Evolutionary conservation across 768 basidiomycete species (phyloP).

Genomic region (Cubamyces lactineus): DNA sequence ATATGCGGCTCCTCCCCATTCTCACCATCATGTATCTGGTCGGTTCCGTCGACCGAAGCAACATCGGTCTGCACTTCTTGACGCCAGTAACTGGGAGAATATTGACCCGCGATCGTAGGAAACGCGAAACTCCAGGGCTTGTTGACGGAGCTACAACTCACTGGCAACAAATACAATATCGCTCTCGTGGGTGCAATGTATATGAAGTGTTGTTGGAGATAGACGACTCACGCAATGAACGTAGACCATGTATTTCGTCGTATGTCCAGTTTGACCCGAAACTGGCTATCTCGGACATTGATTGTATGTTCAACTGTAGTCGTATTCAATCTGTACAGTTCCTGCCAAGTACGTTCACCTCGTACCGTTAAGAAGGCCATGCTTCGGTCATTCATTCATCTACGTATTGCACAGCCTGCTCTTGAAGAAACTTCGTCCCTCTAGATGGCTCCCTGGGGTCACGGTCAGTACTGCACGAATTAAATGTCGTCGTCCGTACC

Average conservation of each 20-base stretch:
- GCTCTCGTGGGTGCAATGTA: slow-evolving; percentile 49
- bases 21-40: slow-evolving; percentile 34
- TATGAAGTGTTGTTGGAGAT: background rate
- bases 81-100: background rate
- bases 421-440: slow-evolving; percentile 64
- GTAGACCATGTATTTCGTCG: slow-evolving; percentile 72
- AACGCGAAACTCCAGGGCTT: slow-evolving; percentile 47
- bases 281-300: background rate
- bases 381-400: background rate
- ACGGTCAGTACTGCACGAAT: slow-evolving; percentile 43
- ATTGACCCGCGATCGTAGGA: slow-evolving; percentile 8
- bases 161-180: slow-evolving; percentile 63
- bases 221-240: background rate
- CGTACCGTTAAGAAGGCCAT: slow-evolving; percentile 60
- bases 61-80: slow-evolving; percentile 23
- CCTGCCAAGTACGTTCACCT: slow-evolving; percentile 41
- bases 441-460: slow-evolving; percentile 70
- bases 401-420: slow-evolving; percentile 39
- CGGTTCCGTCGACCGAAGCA: slow-evolving; percentile 34
- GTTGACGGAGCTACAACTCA: slow-evolving; percentile 54
- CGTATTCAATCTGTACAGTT: background rate
- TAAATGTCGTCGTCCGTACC: background rate
- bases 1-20: slow-evolving; percentile 35
- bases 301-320: slow-evolving; percentile 1
- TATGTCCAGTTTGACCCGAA: slow-evolving; percentile 35